Evolutionary conservation across 257 asterid genomes (phyloP), one percentile per base, ranked within the genome.

Genomic region (Solanum etuberosum): DNA sequence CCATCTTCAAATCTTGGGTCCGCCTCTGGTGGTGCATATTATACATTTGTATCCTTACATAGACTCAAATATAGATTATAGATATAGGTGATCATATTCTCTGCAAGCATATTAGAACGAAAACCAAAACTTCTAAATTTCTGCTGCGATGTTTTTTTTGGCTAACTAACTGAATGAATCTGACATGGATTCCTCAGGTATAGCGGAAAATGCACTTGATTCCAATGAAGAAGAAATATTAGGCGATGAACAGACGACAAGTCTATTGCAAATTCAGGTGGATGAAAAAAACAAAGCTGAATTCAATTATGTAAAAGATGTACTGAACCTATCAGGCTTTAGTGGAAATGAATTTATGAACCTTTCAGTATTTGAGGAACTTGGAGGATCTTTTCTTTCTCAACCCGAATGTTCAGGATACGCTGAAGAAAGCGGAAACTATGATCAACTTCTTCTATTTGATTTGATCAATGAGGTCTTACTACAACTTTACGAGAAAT

Each of bases 391-490:
- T 54, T 54, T 90, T 29, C 88, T 81, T 20, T 88, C 87, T 31
- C 90, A 87, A 65, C 89, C 90, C 0, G 93, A 80, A 1, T 88
- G 59, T 57, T 86, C 85, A 9, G 91, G 87, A 65, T 74, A 89
- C 15, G 91, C 89, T 68, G 93, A 87, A 10, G 92, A 89, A 72
- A 72, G 46, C 12, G 90, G 88, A 25, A 86, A 68, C 40, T 90
- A 83, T 42, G 88, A 93, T 78, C 94, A 93, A 31, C 86, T 92
- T 29, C 94, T 95, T 35, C 68, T 97, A 89, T 95, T 94, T 51
- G 98, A 95, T 87, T 29, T 94, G 46, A 91, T 93, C 87, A 97
- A 95, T 12, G 96, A 94, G 88, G 98, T 94, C 8, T 73, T 95
- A 80, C 81, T 94, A 34, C 90, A 88, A 4, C 92, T 97, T 51